phyloP scores from a whole-genome alignment of 2,329 filamentous ascomycete species.

The Penicillium sp. region DNA sequence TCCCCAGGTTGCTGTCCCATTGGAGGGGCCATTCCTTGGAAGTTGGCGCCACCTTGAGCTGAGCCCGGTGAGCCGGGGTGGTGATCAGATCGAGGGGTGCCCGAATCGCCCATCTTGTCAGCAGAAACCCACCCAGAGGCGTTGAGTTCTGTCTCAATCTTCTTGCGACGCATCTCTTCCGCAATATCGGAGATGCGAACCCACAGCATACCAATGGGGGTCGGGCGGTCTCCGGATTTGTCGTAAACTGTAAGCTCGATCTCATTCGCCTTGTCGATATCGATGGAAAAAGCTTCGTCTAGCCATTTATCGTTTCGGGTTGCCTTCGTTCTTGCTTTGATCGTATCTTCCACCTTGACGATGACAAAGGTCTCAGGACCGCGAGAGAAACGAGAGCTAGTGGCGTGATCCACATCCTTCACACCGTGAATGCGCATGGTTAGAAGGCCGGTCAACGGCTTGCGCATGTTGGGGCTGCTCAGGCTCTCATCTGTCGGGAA shows the following conservation, averaged over 20 bases:
- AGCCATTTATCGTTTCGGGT: slow-evolving; percentile 89
- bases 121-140: slow-evolving; percentile 96
- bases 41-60: slow-evolving; percentile 24
- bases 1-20: slow-evolving; percentile 27
- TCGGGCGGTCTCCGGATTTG: slow-evolving; percentile 83
- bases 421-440: slow-evolving; percentile 84
- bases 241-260: slow-evolving; percentile 98
- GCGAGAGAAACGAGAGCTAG: slow-evolving; percentile 77
- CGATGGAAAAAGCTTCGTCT: slow-evolving; percentile 85
- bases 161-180: slow-evolving; percentile 95
- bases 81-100: slow-evolving; percentile 46
- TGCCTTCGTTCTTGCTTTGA: slow-evolving; percentile 83
- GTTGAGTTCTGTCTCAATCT: slow-evolving; percentile 93
- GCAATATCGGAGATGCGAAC: slow-evolving; percentile 95
- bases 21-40: slow-evolving; percentile 24
- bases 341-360: slow-evolving; percentile 92
- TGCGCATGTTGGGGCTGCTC: slow-evolving; percentile 90
- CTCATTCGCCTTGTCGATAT: slow-evolving; percentile 98
- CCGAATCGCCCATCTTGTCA: slow-evolving; percentile 79
- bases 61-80: slow-evolving; percentile 55
- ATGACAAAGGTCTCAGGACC: slow-evolving; percentile 94
- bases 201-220: slow-evolving; percentile 95
- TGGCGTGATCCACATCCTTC: slow-evolving; percentile 91
- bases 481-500: slow-evolving; percentile 79
- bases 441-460: slow-evolving; percentile 90